Base-by-base conservation (phyloP, 179 eudicot genomes). In the Actinidia chinensis region DNA sequence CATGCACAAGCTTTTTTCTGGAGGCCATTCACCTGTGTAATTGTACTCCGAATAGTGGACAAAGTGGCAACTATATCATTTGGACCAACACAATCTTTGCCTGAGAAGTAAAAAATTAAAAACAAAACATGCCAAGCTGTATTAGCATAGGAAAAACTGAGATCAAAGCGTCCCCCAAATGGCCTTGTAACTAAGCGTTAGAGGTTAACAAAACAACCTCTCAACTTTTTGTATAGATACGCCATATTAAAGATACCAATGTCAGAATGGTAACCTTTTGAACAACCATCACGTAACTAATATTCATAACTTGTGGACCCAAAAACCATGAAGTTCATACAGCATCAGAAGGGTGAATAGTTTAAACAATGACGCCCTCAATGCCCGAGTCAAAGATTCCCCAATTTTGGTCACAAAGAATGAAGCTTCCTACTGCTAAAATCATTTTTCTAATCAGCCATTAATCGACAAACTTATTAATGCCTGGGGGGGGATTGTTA, bases 1-100 rank as follows among this genome's bases (percentile, higher is more conserved):
- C 91, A 54, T 95, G 99, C 52, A 95, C 91, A 11, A 95, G 93
- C 88, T 88, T 90, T 77, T 93, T n/a, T n/a, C 95, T 3, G 92
- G 90, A 66, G 99, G 97, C 98, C 95, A 91, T 42, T 90, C 89
- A 3, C 98, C 99, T 0, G 90, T 91, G 78, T 93, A 84, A n/a
- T n/a, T 76, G 93, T 95, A 70, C 80, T 85, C 80, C 97, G 90
- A 25, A 93, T 87, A 71, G 85, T 87, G 13, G 92, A 88, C 83
- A 91, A 83, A 6, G 66, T 66, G 52, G 84, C 23, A 72, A 90
- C 89, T 68, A 91, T 87, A 43, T 88, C 88, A 51, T 83, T 78
- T 60, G 87, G 81, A 20, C 99, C 98, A 22, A 82, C 73, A 74
- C 71, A 82, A 81, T 87, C 90, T 76, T 88, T 91, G 74, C 95